Percentiles rank a stretch among this genome's conserved stretches.
Evolutionary conservation across 139 green algal species (phyloP).

Genomic region (Mychonastes homosphaera): DNA sequence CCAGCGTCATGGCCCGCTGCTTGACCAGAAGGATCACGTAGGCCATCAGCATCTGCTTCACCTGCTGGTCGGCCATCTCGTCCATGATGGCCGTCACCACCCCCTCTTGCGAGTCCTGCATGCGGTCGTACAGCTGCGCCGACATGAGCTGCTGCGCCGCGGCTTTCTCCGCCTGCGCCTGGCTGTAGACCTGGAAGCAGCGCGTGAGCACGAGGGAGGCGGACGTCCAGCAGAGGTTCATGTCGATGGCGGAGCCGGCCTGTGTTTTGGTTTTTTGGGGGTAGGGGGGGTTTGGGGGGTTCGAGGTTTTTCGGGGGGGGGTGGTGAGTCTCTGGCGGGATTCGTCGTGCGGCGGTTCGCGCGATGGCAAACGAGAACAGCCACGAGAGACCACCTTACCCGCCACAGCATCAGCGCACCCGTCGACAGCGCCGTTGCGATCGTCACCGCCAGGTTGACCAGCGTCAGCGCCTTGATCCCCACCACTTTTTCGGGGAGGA

Average conservation of each 20-base stretch:
- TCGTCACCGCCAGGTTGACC: constrained; percentile 16
- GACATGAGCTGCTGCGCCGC: constrained; percentile 19
- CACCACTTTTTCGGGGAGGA: constrained; percentile 65
- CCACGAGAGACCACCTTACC: constrained; percentile 10
- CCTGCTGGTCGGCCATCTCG: constrained; percentile 43
- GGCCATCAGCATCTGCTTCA: constrained; percentile 39
- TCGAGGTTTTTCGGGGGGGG: not conserved
- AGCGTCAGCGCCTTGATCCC: constrained; percentile 19
- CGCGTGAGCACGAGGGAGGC: constrained; percentile 20
- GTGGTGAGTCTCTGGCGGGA: too few species aligned
- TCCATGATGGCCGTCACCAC: constrained; percentile 20
- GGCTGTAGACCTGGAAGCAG: constrained; percentile 24
- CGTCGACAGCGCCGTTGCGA: constrained; percentile 4
- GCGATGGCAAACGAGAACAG: not conserved
- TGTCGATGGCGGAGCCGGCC: constrained; percentile 16
- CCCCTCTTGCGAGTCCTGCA: constrained; percentile 29
- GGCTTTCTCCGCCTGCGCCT: constrained; percentile 25
- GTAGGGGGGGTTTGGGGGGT: not conserved
- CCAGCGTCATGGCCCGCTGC: not conserved
- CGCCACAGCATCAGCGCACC: constrained; percentile 18
- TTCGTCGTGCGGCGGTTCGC: too few species aligned
- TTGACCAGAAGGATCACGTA: constrained; percentile 36
- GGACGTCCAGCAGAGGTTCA: constrained; percentile 20
- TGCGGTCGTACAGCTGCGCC: constrained; percentile 26
- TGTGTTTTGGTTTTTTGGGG: not conserved